Base-by-base conservation (phyloP, 768 basidiomycete genomes). In the Termitomyces sp. region DNA sequence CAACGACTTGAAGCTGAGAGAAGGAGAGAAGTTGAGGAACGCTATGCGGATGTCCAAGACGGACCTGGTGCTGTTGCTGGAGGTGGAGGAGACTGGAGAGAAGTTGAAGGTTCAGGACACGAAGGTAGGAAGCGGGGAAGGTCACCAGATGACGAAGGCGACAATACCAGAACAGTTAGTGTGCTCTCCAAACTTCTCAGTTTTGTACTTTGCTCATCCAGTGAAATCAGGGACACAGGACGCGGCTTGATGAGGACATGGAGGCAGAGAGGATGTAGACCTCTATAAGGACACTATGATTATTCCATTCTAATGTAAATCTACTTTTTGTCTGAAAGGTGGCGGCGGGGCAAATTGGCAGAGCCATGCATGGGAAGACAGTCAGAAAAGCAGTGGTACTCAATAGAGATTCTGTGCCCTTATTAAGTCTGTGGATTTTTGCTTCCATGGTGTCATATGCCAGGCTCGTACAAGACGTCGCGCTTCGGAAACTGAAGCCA, bases 21-120 rank as follows among this genome's bases (percentile, higher is more conserved):
- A 64, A 79, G 90, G 68, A 81, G 85, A 63, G 87, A 92, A 66
- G 86, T 90, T 38, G 92, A 94, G 69, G 90, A 92, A 68, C 85
- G 93, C 16, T 96, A 95, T 71, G 81, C 80, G 3, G 92, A 94
- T 64, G 85, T 82, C 1, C 83, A 86, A 61, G 89, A 90, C 43
- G 89, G 85, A 14, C 88, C 88, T 44, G 90, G 85, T 22, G 88
- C 87, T 49, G 87, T 91, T 58, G 92, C 92, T 46, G 79, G 86
- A 54, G 93, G 92, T 28, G 92, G 91, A 55, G 92, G 79, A 57
- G 90, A 93, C 61, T 94, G 91, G 89, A 92, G 88, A 69, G 86
- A 88, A 58, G 70, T 78, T 4, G 81, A 88, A 54, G 75, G 66
- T 49, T 63, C 69, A 42, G 68, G 61, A 22, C 63, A 68, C 18